These are phyloP conservation scores for Daldinia grandis DNA, from an alignment of 495 filamentous ascomycete genomes.

Conservation along the genomic window DNA sequence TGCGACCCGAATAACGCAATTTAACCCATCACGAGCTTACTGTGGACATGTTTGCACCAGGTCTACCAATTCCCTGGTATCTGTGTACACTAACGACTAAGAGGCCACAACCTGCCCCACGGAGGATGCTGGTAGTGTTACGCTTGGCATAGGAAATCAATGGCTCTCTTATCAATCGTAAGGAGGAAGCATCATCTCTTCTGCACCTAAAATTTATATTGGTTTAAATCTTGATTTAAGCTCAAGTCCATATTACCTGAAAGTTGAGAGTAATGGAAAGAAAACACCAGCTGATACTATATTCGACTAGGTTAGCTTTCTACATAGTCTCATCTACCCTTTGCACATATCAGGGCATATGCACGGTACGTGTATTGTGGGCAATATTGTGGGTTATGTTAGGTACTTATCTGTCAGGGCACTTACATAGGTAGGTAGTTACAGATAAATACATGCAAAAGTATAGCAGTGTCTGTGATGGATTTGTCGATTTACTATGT, in stretches of 20 bases:
- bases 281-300: not conserved
- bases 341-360: not conserved
- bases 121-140: slow-evolving; percentile 35
- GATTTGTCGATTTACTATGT: slow-evolving; percentile 15
- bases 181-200: slow-evolving; percentile 22
- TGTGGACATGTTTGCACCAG: slow-evolving; percentile 40
- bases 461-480: not conserved
- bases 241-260: slow-evolving; percentile 17
- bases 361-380: not conserved
- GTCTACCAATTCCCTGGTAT: slow-evolving; percentile 37
- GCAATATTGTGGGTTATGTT: not conserved
- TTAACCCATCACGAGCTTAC: slow-evolving; percentile 37
- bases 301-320: not conserved
- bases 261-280: slow-evolving; percentile 4
- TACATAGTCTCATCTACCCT: not conserved
- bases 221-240: slow-evolving; percentile 26
- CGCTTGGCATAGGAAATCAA: slow-evolving; percentile 35
- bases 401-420: not conserved
- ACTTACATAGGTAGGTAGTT: too few species aligned
- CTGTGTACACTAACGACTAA: slow-evolving; percentile 31
- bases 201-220: not conserved
- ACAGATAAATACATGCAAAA: not conserved
- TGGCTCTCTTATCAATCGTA: slow-evolving; percentile 37
- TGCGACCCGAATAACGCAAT: slow-evolving; percentile 16
- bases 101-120: slow-evolving; percentile 36